Evolutionary conservation across 176 grass and related monocot species (phyloP), one percentile per base, ranked within the genome.

Genomic region (Melocanna baccifera): DNA sequence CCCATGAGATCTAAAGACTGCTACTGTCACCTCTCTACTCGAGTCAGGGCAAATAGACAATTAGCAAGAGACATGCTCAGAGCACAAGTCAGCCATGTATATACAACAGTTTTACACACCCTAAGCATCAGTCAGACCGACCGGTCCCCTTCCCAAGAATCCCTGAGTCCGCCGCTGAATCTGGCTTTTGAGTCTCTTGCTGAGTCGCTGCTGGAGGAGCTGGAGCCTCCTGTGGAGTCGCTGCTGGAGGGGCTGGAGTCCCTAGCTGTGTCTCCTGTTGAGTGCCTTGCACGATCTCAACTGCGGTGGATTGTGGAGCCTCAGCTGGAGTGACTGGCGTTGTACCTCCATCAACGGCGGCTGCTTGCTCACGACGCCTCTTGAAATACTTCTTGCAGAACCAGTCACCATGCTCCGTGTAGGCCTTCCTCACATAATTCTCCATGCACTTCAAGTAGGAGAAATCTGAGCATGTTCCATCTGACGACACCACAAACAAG

Each of bases 381-480:
- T 62, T 86, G 41, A 97, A 81, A 39, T 92, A 92, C 75, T 92
- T 97, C 34, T 55, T 32, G 42, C 86, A 89, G 78, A 97, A 91
- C 2, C 89, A 62, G 18, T 94, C 92, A 0, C 61, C 95, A 7
- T 89, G 78, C 76, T 92, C 95, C 0, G 73, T 48, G 57, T 81
- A 88, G 73, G 26, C 91, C 68, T 82, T 83, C 92, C 91, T 91
- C 14, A 94, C 86, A 57, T 86, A 92, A 56, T 91, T 94, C n/a
- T 87, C 80, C 81, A 97, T 56, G 90, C 94, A 97, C 85, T 97
- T 97, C 4, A 63, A 53, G 71, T 94, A 97, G 22, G 94, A 97
- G 86, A 97, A 97, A 58, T 97, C 94, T 9, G 75, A 26, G 2
- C 75, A 51, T 6, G 94, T 70, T 8, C 94, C 92, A 81, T 97